Evolutionary conservation across 768 basidiomycete species (phyloP), one percentile per base, ranked within the genome.

Genomic region (Strobilomyces confusus): DNA sequence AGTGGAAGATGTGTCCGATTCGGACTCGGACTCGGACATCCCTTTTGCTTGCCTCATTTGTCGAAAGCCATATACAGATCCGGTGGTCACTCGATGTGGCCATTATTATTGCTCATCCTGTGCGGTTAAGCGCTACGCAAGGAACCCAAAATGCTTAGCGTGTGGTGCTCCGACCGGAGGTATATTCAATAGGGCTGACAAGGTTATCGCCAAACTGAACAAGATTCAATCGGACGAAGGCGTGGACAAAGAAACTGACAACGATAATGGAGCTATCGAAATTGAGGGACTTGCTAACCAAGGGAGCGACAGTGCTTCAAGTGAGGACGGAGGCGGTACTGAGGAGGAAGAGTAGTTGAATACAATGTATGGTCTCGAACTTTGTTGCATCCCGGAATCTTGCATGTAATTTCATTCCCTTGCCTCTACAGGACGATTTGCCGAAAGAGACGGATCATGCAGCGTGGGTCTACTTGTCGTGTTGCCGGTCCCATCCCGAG

Each of bases 31-130:
- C 53, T 89, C 92, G 67, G 93, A 94, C 68, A 80, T 98, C 47
- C 97, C 97, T 6, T 99, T 98, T 69, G 95, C 97, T n/a, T 99
- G 97, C 73, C 80, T 98, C 63, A 87, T 99, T 59, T 98, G 97
- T 71, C 85, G 95, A 53, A 88, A 97, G 64, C 87, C 85, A 49
- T 98, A 94, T 72, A 94, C 87, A 13, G 92, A 97, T 62, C 95
- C 97, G 17, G 82, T 99, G 55, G 92, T 92, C 45, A 98, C 97
- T 37, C 87, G 92, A 49, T 99, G 97, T 72, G 92, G 89, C 4
- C 97, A 98, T 70, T 98, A 95, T 73, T 98, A 92, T 69, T 95
- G 94, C 71, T 90, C 89, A 45, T 80, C 87, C 40, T 98, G 97
- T 68, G 97, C 97, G 25, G 93, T 98, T 73, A 92, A 92, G 69